Percentiles rank a stretch among this genome's conserved stretches.
Evolutionary conservation across 768 basidiomycete species (phyloP).

Genomic region (Nevesoporus exiguus): DNA sequence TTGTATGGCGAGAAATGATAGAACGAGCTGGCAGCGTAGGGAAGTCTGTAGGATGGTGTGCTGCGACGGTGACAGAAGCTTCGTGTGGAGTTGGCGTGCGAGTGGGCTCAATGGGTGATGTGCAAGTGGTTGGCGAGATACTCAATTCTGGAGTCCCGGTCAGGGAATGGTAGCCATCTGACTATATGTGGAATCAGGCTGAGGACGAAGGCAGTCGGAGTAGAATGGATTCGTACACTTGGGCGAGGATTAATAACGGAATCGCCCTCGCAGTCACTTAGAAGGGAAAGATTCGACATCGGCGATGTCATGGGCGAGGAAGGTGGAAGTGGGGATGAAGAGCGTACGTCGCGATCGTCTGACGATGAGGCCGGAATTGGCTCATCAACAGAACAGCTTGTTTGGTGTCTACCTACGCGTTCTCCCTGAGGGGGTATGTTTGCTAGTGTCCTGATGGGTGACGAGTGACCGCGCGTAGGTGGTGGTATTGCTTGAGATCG

Average conservation of each 20-base stretch:
- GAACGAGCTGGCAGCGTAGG: background rate
- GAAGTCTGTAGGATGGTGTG: background rate
- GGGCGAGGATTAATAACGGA: slow-evolving; percentile 12
- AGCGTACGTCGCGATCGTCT: slow-evolving; percentile 13
- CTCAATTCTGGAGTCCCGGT: slow-evolving; percentile 12
- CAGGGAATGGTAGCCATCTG: slow-evolving; percentile 4
- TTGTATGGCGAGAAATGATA: background rate
- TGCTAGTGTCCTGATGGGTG: slow-evolving; percentile 17
- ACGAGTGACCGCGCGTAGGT: slow-evolving; percentile 21
- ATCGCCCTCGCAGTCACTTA: slow-evolving; percentile 22
- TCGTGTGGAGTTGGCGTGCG: background rate
- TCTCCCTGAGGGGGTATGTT: slow-evolving; percentile 6
- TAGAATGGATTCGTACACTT: slow-evolving; percentile 29
- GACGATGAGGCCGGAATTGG: background rate
- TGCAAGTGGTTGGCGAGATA: slow-evolving; percentile 6
- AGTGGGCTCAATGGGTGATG: slow-evolving; percentile 11
- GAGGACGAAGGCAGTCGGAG: background rate
- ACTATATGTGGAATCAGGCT: slow-evolving; percentile 12
- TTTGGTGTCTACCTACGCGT: background rate
- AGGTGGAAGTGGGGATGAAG: slow-evolving; percentile 30
- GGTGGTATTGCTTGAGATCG: slow-evolving; percentile 15
- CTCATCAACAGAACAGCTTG: background rate
- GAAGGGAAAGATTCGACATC: slow-evolving; percentile 36
- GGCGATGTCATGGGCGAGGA: slow-evolving; percentile 48
- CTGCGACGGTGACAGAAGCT: background rate